These are phyloP conservation scores for Hypoxylon sp. DNA, from an alignment of 2,329 filamentous ascomycete species.

Conservation along the genomic window DNA sequence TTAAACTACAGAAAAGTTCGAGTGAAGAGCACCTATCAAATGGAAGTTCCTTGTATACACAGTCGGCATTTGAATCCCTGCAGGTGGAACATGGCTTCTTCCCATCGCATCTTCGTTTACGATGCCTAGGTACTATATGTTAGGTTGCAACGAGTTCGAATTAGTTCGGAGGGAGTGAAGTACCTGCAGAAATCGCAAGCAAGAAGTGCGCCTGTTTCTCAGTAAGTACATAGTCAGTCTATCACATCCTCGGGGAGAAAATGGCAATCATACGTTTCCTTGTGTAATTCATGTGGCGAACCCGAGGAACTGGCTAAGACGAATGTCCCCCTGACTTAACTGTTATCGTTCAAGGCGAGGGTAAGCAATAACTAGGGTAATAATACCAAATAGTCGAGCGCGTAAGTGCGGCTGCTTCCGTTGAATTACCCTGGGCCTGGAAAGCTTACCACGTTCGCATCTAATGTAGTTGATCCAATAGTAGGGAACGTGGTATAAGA, in stretches of 20 bases:
- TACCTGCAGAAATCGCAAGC: constrained; percentile 60
- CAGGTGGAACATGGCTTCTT: constrained; percentile 59
- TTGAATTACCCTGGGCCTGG: constrained; percentile 37
- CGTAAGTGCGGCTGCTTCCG: constrained; percentile 45
- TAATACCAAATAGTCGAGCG: constrained; percentile 31
- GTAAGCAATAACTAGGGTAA: constrained; percentile 42
- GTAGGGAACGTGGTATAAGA: constrained; percentile 38
- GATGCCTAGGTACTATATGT: constrained; percentile 51
- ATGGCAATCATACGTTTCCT: constrained; percentile 54
- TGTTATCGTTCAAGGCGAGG: constrained; percentile 31
- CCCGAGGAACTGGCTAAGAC: constrained; percentile 31
- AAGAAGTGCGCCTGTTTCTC: constrained; percentile 55
- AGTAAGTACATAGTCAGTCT: constrained; percentile 41
- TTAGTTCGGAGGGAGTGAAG: constrained; percentile 12
- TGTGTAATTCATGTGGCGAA: constrained; percentile 56
- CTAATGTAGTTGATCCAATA: constrained; percentile 36
- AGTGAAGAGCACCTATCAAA: constrained; percentile 51
- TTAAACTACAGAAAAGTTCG: background rate
- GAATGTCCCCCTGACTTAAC: constrained; percentile 37
- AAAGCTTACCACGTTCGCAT: constrained; percentile 25
- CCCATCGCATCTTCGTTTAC: constrained; percentile 59
- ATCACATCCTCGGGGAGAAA: constrained; percentile 17
- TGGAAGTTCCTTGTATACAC: constrained; percentile 58
- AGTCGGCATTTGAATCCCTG: constrained; percentile 57
- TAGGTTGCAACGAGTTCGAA: constrained; percentile 33